Evolutionary conservation across 805 yeast species (phyloP).

Genomic region (Lipomyces sp.): DNA sequence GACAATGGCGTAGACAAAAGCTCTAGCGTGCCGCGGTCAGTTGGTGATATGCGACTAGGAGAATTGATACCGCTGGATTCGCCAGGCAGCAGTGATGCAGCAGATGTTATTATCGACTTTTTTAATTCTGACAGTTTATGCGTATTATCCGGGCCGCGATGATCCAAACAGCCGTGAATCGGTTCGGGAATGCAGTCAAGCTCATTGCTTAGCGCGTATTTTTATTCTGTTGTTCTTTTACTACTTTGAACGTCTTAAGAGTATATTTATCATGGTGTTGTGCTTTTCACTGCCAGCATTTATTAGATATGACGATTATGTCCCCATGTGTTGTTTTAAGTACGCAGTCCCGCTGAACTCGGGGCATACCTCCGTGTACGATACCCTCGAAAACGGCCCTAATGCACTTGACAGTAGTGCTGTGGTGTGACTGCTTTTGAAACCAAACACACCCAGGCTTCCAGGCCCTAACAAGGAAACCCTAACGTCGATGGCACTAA

Average conservation of each 20-base stretch:
- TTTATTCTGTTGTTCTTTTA: neutral
- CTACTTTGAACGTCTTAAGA: neutral
- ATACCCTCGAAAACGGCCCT: too few relatives aligned
- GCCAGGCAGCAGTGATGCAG: neutral
- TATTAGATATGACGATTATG: too few relatives aligned
- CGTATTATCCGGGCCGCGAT: neutral
- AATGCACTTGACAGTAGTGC: too few relatives aligned
- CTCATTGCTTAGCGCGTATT: neutral
- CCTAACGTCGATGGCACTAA: too few relatives aligned
- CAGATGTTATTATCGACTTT: neutral
- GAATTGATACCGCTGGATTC: neutral
- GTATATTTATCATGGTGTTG: too few relatives aligned
- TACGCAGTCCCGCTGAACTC: too few relatives aligned
- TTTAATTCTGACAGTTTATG: neutral
- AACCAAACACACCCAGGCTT: too few relatives aligned
- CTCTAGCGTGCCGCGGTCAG: neutral
- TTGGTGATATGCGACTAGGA: neutral
- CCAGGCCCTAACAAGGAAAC: too few relatives aligned
- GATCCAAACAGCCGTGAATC: neutral
- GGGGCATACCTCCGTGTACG: too few relatives aligned
- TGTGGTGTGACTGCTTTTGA: too few relatives aligned
- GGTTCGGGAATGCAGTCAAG: neutral
- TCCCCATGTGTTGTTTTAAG: too few relatives aligned
- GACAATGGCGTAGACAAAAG: neutral
- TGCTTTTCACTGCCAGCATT: too few relatives aligned